phyloP scores from a whole-genome alignment of 208 protist genomes.

The Leishmania mexicana region DNA sequence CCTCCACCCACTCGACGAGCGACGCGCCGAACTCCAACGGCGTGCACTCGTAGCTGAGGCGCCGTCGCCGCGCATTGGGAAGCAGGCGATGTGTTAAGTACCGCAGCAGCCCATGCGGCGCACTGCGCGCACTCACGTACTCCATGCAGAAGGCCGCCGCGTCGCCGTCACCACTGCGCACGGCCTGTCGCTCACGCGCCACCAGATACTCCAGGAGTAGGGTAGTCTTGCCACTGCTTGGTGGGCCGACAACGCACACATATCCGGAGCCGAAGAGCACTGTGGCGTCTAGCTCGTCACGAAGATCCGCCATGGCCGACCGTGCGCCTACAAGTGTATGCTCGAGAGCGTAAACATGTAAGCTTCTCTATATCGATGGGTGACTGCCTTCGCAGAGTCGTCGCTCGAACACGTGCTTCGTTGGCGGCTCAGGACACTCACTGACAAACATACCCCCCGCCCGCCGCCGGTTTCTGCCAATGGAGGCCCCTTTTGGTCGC shows the following conservation, averaged over 20 bases:
- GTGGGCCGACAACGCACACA: conserved; percentile 74
- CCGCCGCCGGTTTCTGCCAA: not conserved
- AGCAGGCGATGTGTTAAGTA: conserved; percentile 29
- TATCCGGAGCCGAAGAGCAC: conserved; percentile 79
- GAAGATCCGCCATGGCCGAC: conserved; percentile 27
- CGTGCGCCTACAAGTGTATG: not conserved
- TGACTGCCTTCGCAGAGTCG: not conserved
- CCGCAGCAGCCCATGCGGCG: conserved; percentile 33
- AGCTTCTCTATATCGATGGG: not conserved
- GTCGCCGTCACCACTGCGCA: conserved; percentile 10
- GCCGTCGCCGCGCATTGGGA: conserved; percentile 20
- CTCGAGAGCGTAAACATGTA: not conserved
- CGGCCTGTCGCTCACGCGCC: conserved; percentile 42
- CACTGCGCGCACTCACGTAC: conserved; percentile 49
- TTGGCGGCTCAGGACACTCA: not conserved
- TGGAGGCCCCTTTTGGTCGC: not conserved
- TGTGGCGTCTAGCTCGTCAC: conserved; percentile 76
- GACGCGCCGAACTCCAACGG: conserved; percentile 55
- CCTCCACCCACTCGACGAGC: conserved; percentile 55
- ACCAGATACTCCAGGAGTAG: conserved; percentile 59
- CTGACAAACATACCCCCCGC: not conserved
- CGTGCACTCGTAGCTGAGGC: conserved; percentile 47
- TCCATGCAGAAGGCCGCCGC: conserved; percentile 38
- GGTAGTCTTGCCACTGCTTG: conserved; percentile 80
- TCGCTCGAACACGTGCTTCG: not conserved